Evolutionary conservation across 2,329 filamentous ascomycete species (phyloP), one percentile per base, ranked within the genome.

Genomic region (Epichloe coenophiala): DNA sequence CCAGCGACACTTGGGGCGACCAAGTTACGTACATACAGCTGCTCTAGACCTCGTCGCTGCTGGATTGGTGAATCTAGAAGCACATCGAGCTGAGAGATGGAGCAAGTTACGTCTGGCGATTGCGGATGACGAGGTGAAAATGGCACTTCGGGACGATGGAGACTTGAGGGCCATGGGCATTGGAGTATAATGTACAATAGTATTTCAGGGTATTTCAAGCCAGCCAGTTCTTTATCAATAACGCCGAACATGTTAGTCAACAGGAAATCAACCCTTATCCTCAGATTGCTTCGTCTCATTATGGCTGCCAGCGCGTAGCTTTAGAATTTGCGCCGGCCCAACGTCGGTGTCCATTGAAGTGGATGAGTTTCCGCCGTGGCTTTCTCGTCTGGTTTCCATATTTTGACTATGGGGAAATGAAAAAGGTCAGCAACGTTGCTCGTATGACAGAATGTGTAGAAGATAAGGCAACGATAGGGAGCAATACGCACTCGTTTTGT

Each of bases 371-470:
- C 88, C 38, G 86, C 85, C 1, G 91, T 96, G 17, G 93, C 93
- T 49, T 84, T 80, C 45, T 94, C 88, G 65, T 98, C 93, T 58
- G 84, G 86, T 67, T 90, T 94, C 93, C 93, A 98, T 52, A 98
- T 81, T 77, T 98, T 97, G 66, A 96, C 76, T 82, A 42, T 3
- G n/a, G 4, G 13, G 8, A 48, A 49, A 13, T 13, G n/a, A 0
- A 38, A 97, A 66, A 9, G 12, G 95, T 76, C 81, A 48, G 45
- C 7, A 49, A 52, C 53, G 5, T 45, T 45, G 59, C 69, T 60
- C 66, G 59, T 15, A 43, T 2, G 15, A 15, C 31, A 5, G n/a
- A 11, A 11, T 21, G 9, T 3, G 21, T 9, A 8, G 15, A 3
- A 15, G 7, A 12, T n/a, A 5, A 38, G 8, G 19, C 2, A 1